Percentiles rank a stretch among this genome's conserved stretches.
phyloP scores from a whole-genome alignment of 257 asterid genomes.

The Capsicum rhomboideum region DNA sequence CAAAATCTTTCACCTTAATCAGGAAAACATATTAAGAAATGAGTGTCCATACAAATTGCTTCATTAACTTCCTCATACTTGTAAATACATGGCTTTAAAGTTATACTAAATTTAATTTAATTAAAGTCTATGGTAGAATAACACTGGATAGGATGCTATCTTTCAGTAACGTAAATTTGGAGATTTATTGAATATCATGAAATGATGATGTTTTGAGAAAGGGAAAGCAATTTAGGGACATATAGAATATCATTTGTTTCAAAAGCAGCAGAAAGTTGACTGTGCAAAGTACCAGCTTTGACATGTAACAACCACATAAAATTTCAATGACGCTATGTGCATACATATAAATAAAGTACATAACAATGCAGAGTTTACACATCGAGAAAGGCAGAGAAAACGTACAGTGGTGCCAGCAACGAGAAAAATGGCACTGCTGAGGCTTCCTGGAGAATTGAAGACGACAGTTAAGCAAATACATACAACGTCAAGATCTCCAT shows the following conservation, averaged over 20 bases:
- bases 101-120: background rate
- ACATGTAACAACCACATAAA: background rate
- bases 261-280: background rate
- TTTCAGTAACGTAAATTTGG: background rate
- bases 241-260: background rate
- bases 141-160: background rate
- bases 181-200: background rate
- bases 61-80: background rate
- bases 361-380: background rate
- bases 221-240: background rate
- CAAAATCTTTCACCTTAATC: background rate
- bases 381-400: constrained; percentile 6
- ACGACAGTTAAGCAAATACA: constrained; percentile 7
- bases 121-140: background rate
- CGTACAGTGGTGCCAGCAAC: constrained; percentile 97
- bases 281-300: background rate
- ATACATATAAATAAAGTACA: background rate
- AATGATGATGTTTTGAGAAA: background rate
- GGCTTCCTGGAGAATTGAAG: constrained; percentile 53
- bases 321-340: background rate
- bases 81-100: background rate
- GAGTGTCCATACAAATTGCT: background rate
- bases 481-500: background rate
- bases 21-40: background rate
- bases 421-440: constrained; percentile 71